Percentiles rank a stretch among this genome's conserved stretches.
Conservation (phyloP, 345 rosid genomes). For the Excoecaria cochinchinensis region DNA sequence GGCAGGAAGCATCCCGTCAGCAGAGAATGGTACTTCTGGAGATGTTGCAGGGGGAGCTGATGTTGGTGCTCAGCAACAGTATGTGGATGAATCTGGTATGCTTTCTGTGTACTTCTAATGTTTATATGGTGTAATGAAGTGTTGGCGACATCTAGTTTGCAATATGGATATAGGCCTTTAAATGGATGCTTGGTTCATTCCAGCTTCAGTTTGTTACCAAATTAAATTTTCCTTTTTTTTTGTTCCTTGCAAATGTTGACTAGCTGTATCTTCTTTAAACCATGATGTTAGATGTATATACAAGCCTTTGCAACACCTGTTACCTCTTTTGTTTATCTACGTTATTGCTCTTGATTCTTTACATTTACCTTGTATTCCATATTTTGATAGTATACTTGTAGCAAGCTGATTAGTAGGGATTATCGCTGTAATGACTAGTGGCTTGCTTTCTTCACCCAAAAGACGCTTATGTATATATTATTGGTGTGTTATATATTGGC, state of each 20-base stretch:
- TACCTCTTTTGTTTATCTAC: background rate
- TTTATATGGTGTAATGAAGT: background rate
- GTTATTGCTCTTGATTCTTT: background rate
- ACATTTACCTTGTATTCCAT: background rate
- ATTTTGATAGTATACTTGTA: background rate
- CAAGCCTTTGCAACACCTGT: background rate
- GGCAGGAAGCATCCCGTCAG: conserved; percentile 30
- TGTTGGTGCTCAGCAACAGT: conserved; percentile 36
- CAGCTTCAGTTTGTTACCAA: background rate
- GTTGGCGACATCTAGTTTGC: background rate
- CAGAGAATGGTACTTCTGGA: conserved; percentile 61
- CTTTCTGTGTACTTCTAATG: background rate
- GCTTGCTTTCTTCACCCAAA: background rate
- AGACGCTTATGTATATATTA: background rate
- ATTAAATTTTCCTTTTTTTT: background rate
- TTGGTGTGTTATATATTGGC: background rate
- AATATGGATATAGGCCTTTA: background rate
- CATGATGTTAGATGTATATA: background rate
- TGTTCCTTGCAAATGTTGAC: background rate
- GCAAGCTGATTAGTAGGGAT: background rate
- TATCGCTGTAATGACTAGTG: background rate
- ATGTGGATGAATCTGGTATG: conserved; percentile 64
- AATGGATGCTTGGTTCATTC: background rate
- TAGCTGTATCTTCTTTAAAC: no score
- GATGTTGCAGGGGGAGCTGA: conserved; percentile 38